phyloP scores from a whole-genome alignment of 352 stramenopile species.

The Blastocystis sp. region DNA sequence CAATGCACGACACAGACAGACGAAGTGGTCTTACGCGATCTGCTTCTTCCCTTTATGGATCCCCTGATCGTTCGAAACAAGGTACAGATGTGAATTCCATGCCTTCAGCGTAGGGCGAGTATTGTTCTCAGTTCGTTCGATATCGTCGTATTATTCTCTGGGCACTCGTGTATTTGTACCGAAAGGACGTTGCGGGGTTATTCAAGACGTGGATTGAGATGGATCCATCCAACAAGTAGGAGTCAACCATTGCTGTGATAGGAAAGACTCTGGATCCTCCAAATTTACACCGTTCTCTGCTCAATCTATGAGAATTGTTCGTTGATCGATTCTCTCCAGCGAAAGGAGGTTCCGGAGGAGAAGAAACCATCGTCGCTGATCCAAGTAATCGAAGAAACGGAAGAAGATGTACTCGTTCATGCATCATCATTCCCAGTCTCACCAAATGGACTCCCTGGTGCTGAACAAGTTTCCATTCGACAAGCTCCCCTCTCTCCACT shows the following conservation, averaged over 20 bases:
- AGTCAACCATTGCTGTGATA: not conserved
- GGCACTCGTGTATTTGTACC: not conserved
- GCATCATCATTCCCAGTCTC: not conserved
- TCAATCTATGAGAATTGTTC: not conserved
- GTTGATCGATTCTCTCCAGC: not conserved
- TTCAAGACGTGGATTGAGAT: not conserved
- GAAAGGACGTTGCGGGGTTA: not conserved
- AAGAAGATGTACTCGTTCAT: not conserved
- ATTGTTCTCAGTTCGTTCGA: not conserved
- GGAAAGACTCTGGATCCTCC: not conserved
- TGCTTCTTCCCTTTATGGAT: conserved; percentile 4
- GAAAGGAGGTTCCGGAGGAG: not conserved
- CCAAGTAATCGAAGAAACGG: not conserved
- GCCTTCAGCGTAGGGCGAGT: not conserved
- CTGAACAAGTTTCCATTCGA: not conserved
- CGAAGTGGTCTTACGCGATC: not conserved
- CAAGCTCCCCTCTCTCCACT: not conserved
- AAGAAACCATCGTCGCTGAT: not conserved
- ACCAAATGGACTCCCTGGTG: not conserved
- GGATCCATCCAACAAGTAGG: not conserved
- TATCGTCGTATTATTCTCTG: not conserved
- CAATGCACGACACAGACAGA: not conserved
- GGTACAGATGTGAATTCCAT: not conserved
- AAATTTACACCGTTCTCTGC: not conserved
- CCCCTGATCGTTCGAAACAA: not conserved